A percentile compares a stretch with the other conserved stretches of the same genome.
These are phyloP conservation scores for Gamsiella multidivaricata DNA, from an alignment of 192 early-diverging fungal species.

Conservation along the genomic window DNA sequence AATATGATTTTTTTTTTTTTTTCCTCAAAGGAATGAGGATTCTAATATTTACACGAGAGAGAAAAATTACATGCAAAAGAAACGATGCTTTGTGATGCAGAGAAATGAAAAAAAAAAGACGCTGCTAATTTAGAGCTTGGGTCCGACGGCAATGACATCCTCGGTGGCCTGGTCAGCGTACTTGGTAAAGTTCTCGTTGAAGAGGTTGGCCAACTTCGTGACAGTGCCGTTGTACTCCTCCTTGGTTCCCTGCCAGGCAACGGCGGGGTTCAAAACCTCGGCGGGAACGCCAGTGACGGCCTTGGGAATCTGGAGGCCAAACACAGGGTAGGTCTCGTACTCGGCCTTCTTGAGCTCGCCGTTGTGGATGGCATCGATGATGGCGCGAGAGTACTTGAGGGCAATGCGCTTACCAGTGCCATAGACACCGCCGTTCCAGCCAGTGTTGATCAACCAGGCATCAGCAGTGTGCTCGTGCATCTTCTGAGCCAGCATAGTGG, in stretches of 20 bases:
- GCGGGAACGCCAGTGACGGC: conserved; percentile 78
- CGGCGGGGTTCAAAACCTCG: conserved; percentile 88
- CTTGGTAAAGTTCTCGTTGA: conserved; percentile 90
- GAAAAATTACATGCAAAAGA: conserved; percentile 6
- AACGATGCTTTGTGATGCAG: conserved; percentile 5
- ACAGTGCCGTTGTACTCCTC: conserved; percentile 74
- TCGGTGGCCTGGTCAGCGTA: conserved; percentile 79
- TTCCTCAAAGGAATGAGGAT: too few species aligned
- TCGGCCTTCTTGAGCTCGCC: conserved; percentile 89
- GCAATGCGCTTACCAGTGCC: conserved; percentile 92
- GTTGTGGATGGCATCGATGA: conserved; percentile 97
- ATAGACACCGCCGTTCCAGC: conserved; percentile 95
- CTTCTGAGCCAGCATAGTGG: conserved; percentile 96
- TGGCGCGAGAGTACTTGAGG: conserved; percentile 96
- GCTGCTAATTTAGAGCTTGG: conserved; percentile 54
- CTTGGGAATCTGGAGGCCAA: conserved; percentile 90
- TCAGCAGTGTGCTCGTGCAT: conserved; percentile 87
- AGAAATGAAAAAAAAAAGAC: not conserved
- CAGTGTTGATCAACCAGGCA: conserved; percentile 97
- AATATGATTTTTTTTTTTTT: not conserved
- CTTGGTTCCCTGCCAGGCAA: conserved; percentile 84
- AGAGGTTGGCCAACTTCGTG: conserved; percentile 82
- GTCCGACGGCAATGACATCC: conserved; percentile 80
- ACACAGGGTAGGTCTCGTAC: conserved; percentile 88
- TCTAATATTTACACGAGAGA: conserved; percentile 19